Evolutionary conservation across 495 filamentous ascomycete species (phyloP), one percentile per base, ranked within the genome.

Genomic region (Staphylotrichum tortipilum): DNA sequence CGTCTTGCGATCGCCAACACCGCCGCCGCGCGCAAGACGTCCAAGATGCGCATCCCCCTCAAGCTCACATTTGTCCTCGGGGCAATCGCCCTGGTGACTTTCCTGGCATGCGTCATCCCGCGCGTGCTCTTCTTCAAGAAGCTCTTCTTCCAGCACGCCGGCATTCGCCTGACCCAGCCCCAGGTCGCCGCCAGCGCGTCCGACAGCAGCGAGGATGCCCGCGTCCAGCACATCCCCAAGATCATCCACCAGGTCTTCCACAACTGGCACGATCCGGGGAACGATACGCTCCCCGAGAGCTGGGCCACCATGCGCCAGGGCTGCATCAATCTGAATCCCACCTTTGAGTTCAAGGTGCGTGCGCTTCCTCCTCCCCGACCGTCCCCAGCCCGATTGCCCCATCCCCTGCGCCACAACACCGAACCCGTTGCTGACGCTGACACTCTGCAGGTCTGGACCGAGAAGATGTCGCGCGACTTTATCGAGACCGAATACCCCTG

Each of bases 171-270:
- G 15, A 56, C 49, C 6, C 62, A 62, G 43, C 47, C 49, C 7
- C 30, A 64, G 21, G 54, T 45, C 24, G 44, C 45, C 4, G 40
- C 45, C 7, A 47, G 44, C 8, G 43, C 44, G 11, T 55, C 51
- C 40, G 3, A 21, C n/a, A n/a, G n/a, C n/a, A n/a, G n/a, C n/a
- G n/a, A 41, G 29, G 42, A 43, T 11, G 31, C 29, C 1, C 43
- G 54, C 5, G 23, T 31, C 9, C 55, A 58, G 24, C 21, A 54
- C 7, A 57, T 64, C 44, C 88, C 88, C 30, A 91, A 89, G 71
- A 91, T 94, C 52, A 87, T 94, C 47, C 88, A 94, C 63, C 88
- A 94, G 62, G 89, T 89, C 24, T 94, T 86, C 64, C 78, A 80
- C 52, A 88, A 89, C 61, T 69, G 67, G 65, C 41, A 57, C 4